Percentiles rank a stretch among this genome's conserved stretches.
Evolutionary conservation across 2,329 filamentous ascomycete species (phyloP).

Genomic region (Arthrobotrys musiformis): DNA sequence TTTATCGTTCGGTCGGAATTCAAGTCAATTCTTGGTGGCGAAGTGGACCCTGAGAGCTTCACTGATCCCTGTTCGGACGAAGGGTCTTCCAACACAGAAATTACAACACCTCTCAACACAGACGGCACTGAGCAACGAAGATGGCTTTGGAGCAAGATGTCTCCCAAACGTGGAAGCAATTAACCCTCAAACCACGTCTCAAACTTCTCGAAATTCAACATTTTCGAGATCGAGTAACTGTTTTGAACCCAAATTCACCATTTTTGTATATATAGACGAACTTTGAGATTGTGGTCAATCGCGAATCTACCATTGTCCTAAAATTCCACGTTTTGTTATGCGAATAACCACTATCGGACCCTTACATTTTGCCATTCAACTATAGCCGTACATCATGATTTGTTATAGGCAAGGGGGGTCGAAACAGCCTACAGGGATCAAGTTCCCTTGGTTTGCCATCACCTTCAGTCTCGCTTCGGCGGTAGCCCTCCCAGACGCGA

Average conservation of each 20-base stretch:
- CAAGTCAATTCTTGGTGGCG: constrained; percentile 2
- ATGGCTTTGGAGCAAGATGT: not conserved
- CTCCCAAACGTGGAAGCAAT: not conserved
- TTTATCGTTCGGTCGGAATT: constrained; percentile 13
- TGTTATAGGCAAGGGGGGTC: not conserved
- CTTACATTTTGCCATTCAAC: not conserved
- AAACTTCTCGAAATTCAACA: constrained; percentile 4
- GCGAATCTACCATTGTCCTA: not conserved
- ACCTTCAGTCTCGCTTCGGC: constrained; percentile 3
- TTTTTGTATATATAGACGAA: constrained; percentile 24
- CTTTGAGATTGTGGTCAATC: not conserved
- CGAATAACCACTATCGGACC: not conserved
- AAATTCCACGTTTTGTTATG: not conserved
- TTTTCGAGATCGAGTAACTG: not conserved
- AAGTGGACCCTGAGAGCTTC: constrained; percentile 12
- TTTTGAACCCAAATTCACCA: constrained; percentile 18
- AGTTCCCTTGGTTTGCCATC: not conserved
- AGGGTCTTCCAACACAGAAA: constrained; percentile 13
- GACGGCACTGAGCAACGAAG: constrained; percentile 2
- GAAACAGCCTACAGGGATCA: not conserved
- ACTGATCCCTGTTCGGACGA: not conserved
- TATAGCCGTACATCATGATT: not conserved
- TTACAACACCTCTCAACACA: constrained; percentile 9
- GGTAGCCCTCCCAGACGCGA: not conserved
- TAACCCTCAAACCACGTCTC: constrained; percentile 17